These are phyloP conservation scores for Flagelloscypha sp. DNA, from an alignment of 768 basidiomycete species.

Conservation along the genomic window DNA sequence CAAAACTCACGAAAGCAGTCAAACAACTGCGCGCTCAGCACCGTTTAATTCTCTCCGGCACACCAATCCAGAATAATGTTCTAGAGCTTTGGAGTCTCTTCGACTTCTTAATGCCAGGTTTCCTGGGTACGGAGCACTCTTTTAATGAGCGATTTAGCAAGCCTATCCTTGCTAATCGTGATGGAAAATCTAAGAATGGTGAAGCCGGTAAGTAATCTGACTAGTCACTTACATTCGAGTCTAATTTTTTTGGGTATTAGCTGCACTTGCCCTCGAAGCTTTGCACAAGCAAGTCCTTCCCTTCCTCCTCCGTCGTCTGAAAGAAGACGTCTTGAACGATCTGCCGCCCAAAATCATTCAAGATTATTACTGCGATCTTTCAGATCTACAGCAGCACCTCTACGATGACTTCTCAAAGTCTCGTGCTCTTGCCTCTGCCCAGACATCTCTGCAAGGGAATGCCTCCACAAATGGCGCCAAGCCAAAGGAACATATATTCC, in stretches of 20 bases:
- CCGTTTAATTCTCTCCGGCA: slow-evolving; percentile 90
- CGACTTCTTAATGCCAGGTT: slow-evolving; percentile 99
- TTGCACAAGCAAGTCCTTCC: slow-evolving; percentile 99
- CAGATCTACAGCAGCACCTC: slow-evolving; percentile 84
- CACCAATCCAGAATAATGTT: slow-evolving; percentile 98
- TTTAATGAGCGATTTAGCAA: slow-evolving; percentile 97
- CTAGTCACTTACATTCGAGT: neutral
- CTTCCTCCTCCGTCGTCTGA: slow-evolving; percentile 90
- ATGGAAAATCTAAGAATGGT: slow-evolving; percentile 88
- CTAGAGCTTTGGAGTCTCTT: slow-evolving; percentile 97
- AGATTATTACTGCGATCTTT: slow-evolving; percentile 97
- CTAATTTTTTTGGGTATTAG: slow-evolving; percentile 30
- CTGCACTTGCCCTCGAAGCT: slow-evolving; percentile 89
- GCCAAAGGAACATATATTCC: slow-evolving; percentile 86
- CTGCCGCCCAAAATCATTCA: slow-evolving; percentile 99
- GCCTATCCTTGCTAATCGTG: slow-evolving; percentile 89
- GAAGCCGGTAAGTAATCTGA: slow-evolving; percentile 70
- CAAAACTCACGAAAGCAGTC: slow-evolving; percentile 94
- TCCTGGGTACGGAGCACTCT: slow-evolving; percentile 88
- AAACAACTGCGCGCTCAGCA: slow-evolving; percentile 87
- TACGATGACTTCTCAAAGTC: slow-evolving; percentile 93
- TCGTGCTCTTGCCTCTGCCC: slow-evolving; percentile 53
- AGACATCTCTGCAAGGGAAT: slow-evolving; percentile 51
- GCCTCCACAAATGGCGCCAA: slow-evolving; percentile 29
- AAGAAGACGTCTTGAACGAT: slow-evolving; percentile 94